Conservation (phyloP, 1,284 basidiomycete genomes). For the Athelia sp. region DNA sequence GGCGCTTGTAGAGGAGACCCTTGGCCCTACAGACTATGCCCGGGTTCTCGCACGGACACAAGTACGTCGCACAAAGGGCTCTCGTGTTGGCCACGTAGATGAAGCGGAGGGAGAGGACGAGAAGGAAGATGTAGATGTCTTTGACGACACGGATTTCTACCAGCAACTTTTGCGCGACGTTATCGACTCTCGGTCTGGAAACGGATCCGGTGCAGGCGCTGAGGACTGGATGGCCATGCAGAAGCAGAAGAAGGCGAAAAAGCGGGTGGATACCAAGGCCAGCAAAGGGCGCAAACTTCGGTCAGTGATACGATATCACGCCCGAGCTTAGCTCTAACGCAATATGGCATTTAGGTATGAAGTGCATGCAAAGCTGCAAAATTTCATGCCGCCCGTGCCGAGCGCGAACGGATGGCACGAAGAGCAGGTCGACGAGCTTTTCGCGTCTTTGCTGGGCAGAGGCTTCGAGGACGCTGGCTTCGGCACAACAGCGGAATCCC, state of each 20-base stretch:
- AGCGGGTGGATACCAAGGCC: slow-evolving; percentile 88
- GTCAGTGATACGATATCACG: slow-evolving; percentile 32
- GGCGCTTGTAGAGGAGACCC: slow-evolving; percentile 69
- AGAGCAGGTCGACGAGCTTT: slow-evolving; percentile 90
- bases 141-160: slow-evolving; percentile 91
- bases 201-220: slow-evolving; percentile 29
- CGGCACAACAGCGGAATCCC: slow-evolving; percentile 10
- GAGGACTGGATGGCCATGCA: slow-evolving; percentile 66
- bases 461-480: slow-evolving; percentile 42
- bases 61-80: slow-evolving; percentile 39
- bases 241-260: slow-evolving; percentile 68
- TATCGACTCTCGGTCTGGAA: slow-evolving; percentile 68
- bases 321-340: background rate
- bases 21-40: slow-evolving; percentile 44
- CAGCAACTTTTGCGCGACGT: slow-evolving; percentile 85
- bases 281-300: slow-evolving; percentile 87
- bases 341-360: slow-evolving; percentile 59
- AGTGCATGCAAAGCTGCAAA: slow-evolving; percentile 89
- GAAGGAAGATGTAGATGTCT: slow-evolving; percentile 39
- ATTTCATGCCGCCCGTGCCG: slow-evolving; percentile 89
- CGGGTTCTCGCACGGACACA: slow-evolving; percentile 59
- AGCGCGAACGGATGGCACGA: slow-evolving; percentile 75
- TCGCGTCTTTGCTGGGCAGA: slow-evolving; percentile 77
- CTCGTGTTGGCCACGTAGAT: slow-evolving; percentile 32
- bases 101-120: slow-evolving; percentile 23